phyloP scores from a whole-genome alignment of 257 asterid species.

The Capsicum pubescens region DNA sequence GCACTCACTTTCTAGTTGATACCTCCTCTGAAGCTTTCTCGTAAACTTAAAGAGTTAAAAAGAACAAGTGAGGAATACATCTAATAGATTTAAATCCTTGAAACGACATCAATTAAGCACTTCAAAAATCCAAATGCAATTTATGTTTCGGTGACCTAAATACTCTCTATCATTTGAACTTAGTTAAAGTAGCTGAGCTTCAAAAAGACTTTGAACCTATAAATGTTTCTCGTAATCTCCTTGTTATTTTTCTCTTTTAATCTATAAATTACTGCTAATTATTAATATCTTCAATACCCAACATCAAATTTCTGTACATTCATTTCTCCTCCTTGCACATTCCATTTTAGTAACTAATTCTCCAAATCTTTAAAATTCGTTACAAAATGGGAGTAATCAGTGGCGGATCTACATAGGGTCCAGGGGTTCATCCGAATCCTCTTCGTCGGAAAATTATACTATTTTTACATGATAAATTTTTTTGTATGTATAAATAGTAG shows the following conservation, averaged over 20 bases:
- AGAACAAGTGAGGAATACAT: neutral
- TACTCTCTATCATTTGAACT: constrained; percentile 25
- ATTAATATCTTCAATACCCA: constrained; percentile 23
- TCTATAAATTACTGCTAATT: constrained; percentile 18
- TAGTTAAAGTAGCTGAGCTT: constrained; percentile 38
- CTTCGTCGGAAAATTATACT: no score
- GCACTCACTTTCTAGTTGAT: no score
- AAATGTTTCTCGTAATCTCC: neutral
- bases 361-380: neutral
- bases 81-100: neutral
- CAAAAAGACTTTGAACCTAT: constrained; percentile 35
- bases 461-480: no score
- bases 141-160: constrained; percentile 26
- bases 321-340: constrained; percentile 24
- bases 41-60: neutral
- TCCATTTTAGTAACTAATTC: constrained; percentile 33
- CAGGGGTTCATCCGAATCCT: no score
- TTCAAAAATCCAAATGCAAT: constrained; percentile 9
- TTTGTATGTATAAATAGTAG: no score
- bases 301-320: constrained; percentile 24
- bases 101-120: neutral
- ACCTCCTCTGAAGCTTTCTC: no score
- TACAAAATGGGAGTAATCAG: constrained; percentile 26
- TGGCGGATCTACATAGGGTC: no score
- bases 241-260: constrained; percentile 25